Percentiles rank a stretch among this genome's conserved stretches.
Conservation (phyloP, 371 early-diverging fungal genomes). For the Batrachochytrium dendrobatidis region DNA sequence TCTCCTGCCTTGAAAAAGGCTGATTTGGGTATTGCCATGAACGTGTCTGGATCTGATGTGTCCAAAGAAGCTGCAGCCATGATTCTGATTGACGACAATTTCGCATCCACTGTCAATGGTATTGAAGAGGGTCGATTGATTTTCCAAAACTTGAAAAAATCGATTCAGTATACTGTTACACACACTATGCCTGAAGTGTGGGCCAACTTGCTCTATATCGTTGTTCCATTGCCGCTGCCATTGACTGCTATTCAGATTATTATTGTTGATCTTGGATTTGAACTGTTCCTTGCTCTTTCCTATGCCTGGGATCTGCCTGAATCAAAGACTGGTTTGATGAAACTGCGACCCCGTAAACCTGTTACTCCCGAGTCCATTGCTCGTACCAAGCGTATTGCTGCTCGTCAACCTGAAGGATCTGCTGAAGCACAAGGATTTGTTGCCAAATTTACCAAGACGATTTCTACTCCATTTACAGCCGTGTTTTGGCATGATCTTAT, state of each 20-base stretch:
- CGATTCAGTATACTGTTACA: slow-evolving; percentile 83
- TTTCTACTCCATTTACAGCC: slow-evolving; percentile 12
- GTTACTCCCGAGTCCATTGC: slow-evolving; percentile 65
- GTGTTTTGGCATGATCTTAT: slow-evolving; percentile 37
- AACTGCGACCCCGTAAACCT: slow-evolving; percentile 79
- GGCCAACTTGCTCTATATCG: slow-evolving; percentile 72
- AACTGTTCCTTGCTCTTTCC: slow-evolving; percentile 74
- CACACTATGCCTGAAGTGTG: slow-evolving; percentile 70
- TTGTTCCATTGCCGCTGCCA: slow-evolving; percentile 83
- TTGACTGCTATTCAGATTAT: slow-evolving; percentile 78
- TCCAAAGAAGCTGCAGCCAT: slow-evolving; percentile 96
- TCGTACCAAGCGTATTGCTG: slow-evolving; percentile 43
- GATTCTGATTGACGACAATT: slow-evolving; percentile 94
- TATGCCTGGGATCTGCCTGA: slow-evolving; percentile 94
- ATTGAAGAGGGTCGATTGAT: slow-evolving; percentile 92
- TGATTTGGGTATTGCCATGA: slow-evolving; percentile 96
- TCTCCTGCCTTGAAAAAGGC: slow-evolving; percentile 92
- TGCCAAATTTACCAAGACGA: too few relatives aligned
- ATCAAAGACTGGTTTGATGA: slow-evolving; percentile 70
- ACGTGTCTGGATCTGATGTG: slow-evolving; percentile 87
- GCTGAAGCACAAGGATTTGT: background rate
- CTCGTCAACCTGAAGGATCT: slow-evolving; percentile 21
- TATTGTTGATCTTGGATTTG: slow-evolving; percentile 89
- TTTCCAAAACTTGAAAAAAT: slow-evolving; percentile 91
- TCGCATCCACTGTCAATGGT: slow-evolving; percentile 78